phyloP scores from a whole-genome alignment of 2,329 filamentous ascomycete genomes.

The Endothia cerciana region DNA sequence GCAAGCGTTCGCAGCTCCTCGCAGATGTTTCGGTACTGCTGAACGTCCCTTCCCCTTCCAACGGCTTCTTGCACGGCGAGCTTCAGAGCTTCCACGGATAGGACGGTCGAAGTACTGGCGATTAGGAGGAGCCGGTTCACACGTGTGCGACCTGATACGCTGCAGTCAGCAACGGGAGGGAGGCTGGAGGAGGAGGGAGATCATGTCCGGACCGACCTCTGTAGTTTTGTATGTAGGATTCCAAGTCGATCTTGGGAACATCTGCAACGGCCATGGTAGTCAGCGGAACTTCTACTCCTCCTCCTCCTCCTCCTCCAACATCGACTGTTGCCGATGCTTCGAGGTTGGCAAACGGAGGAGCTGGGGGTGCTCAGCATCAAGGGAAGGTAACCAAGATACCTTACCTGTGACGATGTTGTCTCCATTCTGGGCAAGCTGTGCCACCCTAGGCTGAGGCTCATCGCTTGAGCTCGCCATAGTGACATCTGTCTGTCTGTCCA shows the following conservation, averaged over 20 bases:
- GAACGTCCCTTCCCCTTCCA: constrained; percentile 74
- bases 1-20: constrained; percentile 65
- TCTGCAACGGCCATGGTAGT: constrained; percentile 52
- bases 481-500: not conserved
- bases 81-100: constrained; percentile 81
- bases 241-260: constrained; percentile 85
- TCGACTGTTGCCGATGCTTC: not conserved
- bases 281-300: constrained; percentile 12
- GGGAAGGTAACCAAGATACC: constrained; percentile 12
- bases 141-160: constrained; percentile 71
- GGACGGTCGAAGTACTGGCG: constrained; percentile 73
- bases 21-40: constrained; percentile 70
- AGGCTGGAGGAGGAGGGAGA: not conserved
- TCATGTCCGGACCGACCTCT: constrained; percentile 57
- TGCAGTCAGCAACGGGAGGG: constrained; percentile 15
- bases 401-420: constrained; percentile 53
- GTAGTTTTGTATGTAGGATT: constrained; percentile 90
- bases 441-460: constrained; percentile 48
- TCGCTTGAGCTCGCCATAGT: constrained; percentile 43
- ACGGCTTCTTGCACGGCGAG: constrained; percentile 71
- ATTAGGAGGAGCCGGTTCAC: constrained; percentile 83
- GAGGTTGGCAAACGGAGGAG: not conserved
- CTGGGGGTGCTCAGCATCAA: not conserved
- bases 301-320: not conserved
- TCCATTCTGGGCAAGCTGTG: constrained; percentile 50